Evolutionary conservation across 1,284 basidiomycete genomes (phyloP).

Genomic region (Heterobasidion occidentale): DNA sequence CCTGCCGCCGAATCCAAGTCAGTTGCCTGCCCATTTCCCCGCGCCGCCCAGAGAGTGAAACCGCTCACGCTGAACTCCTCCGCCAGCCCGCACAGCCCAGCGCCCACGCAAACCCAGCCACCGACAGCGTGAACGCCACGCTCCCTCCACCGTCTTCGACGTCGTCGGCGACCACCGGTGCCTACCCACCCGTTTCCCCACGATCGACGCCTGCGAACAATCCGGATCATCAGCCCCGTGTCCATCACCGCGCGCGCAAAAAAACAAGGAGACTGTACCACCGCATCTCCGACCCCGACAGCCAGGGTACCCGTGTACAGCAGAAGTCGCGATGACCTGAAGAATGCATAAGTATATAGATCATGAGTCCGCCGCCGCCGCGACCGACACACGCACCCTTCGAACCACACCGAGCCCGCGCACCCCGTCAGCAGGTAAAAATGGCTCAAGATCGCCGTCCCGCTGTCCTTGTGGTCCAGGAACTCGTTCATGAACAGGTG

Average conservation of each 20-base stretch:
- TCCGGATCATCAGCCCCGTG: neutral
- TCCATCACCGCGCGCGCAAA: neutral
- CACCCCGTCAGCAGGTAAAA: slow-evolving; percentile 97
- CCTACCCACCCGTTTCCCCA: slow-evolving; percentile 79
- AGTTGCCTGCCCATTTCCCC: neutral
- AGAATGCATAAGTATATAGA: slow-evolving; percentile 3
- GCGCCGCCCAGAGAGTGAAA: neutral
- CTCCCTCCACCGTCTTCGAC: slow-evolving; percentile 89
- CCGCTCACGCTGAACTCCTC: slow-evolving; percentile 69
- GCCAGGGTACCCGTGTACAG: slow-evolving; percentile 88
- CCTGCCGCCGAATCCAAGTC: slow-evolving; percentile 25
- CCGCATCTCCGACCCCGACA: slow-evolving; percentile 89
- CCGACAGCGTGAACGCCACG: slow-evolving; percentile 70
- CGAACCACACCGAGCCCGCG: slow-evolving; percentile 91
- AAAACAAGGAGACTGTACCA: slow-evolving; percentile 49
- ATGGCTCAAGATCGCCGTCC: slow-evolving; percentile 94
- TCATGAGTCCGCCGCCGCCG: neutral
- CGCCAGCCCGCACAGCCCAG: slow-evolving; percentile 66
- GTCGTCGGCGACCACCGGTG: slow-evolving; percentile 79
- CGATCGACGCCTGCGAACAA: slow-evolving; percentile 70
- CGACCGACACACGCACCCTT: slow-evolving; percentile 62
- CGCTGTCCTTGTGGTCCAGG: slow-evolving; percentile 90
- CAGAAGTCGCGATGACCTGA: slow-evolving; percentile 62
- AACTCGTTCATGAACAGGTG: slow-evolving; percentile 99
- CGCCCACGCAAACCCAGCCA: slow-evolving; percentile 62